Evolutionary conservation across 2,329 filamentous ascomycete species (phyloP), one percentile per base, ranked within the genome.

Genomic region (Xylariaceae sp.): DNA sequence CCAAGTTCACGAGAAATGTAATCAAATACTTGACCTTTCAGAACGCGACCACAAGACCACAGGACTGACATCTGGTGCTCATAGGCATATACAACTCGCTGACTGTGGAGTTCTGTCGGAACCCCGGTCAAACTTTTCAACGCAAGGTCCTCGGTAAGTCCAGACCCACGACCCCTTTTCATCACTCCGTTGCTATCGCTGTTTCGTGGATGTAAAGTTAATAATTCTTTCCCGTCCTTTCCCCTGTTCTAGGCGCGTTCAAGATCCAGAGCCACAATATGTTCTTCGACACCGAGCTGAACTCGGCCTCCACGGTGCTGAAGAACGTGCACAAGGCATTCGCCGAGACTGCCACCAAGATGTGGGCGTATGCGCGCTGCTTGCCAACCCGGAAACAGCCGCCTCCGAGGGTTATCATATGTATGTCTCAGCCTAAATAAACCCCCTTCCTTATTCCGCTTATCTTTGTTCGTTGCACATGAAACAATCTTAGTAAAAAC

Each of bases 211-310:
- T n/a, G n/a, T n/a, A n/a, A n/a, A n/a, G n/a, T n/a, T n/a, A n/a
- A n/a, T n/a, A n/a, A n/a, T n/a, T n/a, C n/a, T n/a, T n/a, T n/a
- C n/a, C n/a, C n/a, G n/a, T n/a, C n/a, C n/a, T n/a, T n/a, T n/a
- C n/a, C n/a, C 39, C 9, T 11, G 32, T 40, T 23, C 6, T 35
- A 78, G 73, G 73, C 52, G 66, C 79, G 3, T 88, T 97, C 68
- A 89, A 88, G 59, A 79, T 92, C 36, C 87, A 94, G 58, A 81
- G 88, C 36, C 85, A 92, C 52, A 69, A 78, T 34, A 89, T 94
- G 80, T 85, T 88, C 59, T 82, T 86, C 52, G 88, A 94, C 59
- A 85, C 85, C 4, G 64, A 71, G 3, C 81, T 90, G 67, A 97
- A 97, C 64, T 76, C 79, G 3, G 58, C 74, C 6, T 50, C 59